Evolutionary conservation across 495 filamentous ascomycete species (phyloP), one percentile per base, ranked within the genome.

Genomic region (Xylaria castorea): DNA sequence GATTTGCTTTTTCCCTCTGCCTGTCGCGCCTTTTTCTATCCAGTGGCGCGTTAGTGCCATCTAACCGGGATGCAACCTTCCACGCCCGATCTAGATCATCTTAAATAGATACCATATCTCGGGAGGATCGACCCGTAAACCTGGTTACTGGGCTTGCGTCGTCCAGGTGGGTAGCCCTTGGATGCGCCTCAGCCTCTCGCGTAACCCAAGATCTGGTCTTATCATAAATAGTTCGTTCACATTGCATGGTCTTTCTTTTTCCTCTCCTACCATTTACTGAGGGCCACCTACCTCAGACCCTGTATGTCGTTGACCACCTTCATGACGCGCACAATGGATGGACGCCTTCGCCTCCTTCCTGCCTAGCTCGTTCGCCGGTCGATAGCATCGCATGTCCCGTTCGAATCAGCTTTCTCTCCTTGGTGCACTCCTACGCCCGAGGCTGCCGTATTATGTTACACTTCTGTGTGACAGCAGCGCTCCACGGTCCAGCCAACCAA

Each of bases 201-300:
- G 70, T 66, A 72, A 72, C 70, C 40, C 53, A 63, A 72, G 70
- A 72, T 53, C 50, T 61, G 25, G 63, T 72, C 53, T 72, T 66
- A 72, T 72, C 32, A 50, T 48, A 61, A 66, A 72, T 72, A 66
- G 30, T 20, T 48, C 34, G 40, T 61, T 66, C 63, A 42, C 36
- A 36, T 61, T 60, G 63, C 63, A 61, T 66, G 51, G 25, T 61
- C 70, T 61, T 72, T 72, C 53, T 61, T 72, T 72, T 72, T 67
- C 38, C 50, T 42, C 40, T 61, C 62, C 63, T 61, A 66, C 58
- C 51, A 50, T 51, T 53, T 67, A 14, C 70, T 48, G n/a, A 34
- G 66, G 63, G 50, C 40, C 25, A 11, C 55, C 30, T 67, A 14
- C 40, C 36, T 34, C 4, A 22, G 5, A 18, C 53, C 46, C 50